These are phyloP conservation scores for Alternaria conjuncta DNA, from an alignment of 2,329 filamentous ascomycete species.

Conservation along the genomic window DNA sequence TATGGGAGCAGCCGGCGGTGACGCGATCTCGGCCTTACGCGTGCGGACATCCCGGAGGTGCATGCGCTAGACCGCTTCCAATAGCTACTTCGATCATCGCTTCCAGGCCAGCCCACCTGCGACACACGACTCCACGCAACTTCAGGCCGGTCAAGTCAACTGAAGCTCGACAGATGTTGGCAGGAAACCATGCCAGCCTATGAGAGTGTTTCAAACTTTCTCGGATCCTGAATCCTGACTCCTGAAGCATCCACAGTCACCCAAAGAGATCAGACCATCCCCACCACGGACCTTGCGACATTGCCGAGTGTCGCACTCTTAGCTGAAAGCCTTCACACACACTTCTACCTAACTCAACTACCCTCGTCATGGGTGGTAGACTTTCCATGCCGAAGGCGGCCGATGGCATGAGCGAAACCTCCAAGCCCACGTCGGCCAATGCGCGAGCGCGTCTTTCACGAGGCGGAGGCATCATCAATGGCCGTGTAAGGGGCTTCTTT, in stretches of 20 bases:
- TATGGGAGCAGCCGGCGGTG: conserved; percentile 22
- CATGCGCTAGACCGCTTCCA: conserved; percentile 24
- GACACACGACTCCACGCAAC: conserved; percentile 8
- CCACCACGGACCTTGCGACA: not conserved
- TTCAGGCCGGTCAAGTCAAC: conserved; percentile 8
- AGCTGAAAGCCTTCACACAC: not conserved
- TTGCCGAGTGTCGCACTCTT: not conserved
- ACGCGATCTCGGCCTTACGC: conserved; percentile 12
- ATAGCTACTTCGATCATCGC: conserved; percentile 25
- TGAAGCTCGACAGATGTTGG: conserved; percentile 5
- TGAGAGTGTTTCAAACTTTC: conserved; percentile 4
- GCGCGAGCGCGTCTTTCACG: conserved; percentile 38
- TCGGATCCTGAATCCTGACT: conserved; percentile 6
- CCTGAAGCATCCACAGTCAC: not conserved
- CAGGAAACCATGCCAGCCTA: conserved; percentile 16
- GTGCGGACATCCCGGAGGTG: conserved; percentile 10
- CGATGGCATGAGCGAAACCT: conserved; percentile 52
- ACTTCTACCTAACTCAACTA: not conserved
- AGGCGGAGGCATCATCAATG: conserved; percentile 45
- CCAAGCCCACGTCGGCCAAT: conserved; percentile 44
- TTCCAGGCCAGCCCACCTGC: conserved; percentile 16
- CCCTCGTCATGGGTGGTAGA: conserved; percentile 53
- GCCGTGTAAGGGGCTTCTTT: conserved; percentile 30
- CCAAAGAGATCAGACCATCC: conserved; percentile 10
- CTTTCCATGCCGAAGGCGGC: conserved; percentile 54